These are phyloP conservation scores for Cladosporium velox DNA, from an alignment of 2,329 filamentous ascomycete genomes.

Conservation along the genomic window DNA sequence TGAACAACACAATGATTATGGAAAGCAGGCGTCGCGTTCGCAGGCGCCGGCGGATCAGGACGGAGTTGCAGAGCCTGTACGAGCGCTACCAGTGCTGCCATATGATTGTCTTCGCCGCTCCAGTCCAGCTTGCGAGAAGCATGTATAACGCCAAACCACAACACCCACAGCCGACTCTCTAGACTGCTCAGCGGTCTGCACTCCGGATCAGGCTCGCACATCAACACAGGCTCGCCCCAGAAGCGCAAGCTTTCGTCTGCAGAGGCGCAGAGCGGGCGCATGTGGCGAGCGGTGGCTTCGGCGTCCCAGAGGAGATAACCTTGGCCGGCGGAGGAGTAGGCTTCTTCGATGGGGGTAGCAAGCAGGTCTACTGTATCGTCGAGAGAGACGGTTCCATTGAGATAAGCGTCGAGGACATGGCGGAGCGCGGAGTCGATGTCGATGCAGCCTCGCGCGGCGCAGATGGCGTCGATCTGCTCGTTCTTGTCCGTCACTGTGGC, in stretches of 20 bases:
- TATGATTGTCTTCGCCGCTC: background rate
- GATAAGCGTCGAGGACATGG: background rate
- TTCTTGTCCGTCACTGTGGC: constrained; percentile 25
- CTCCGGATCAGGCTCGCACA: constrained; percentile 33
- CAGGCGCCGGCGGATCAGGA: background rate
- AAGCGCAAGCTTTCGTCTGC: background rate
- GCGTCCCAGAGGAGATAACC: constrained; percentile 15
- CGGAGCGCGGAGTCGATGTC: constrained; percentile 26
- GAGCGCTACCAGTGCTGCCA: background rate
- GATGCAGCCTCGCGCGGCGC: constrained; percentile 36
- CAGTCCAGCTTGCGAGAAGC: background rate
- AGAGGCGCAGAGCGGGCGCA: background rate
- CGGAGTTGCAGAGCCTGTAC: background rate
- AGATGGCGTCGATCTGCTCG: constrained; percentile 37
- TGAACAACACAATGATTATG: background rate
- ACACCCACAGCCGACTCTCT: background rate
- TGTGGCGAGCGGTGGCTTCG: constrained; percentile 8
- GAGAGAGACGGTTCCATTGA: background rate
- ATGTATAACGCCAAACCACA: background rate
- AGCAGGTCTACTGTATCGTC: constrained; percentile 20
- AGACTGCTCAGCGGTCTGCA: constrained; percentile 15
- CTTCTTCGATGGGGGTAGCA: constrained; percentile 34
- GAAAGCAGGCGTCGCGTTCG: background rate
- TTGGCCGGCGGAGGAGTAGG: constrained; percentile 22
- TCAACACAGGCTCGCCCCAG: constrained; percentile 19